These are phyloP conservation scores for Trichoderma asperellum DNA, from an alignment of 2,329 filamentous ascomycete species.

Conservation along the genomic window DNA sequence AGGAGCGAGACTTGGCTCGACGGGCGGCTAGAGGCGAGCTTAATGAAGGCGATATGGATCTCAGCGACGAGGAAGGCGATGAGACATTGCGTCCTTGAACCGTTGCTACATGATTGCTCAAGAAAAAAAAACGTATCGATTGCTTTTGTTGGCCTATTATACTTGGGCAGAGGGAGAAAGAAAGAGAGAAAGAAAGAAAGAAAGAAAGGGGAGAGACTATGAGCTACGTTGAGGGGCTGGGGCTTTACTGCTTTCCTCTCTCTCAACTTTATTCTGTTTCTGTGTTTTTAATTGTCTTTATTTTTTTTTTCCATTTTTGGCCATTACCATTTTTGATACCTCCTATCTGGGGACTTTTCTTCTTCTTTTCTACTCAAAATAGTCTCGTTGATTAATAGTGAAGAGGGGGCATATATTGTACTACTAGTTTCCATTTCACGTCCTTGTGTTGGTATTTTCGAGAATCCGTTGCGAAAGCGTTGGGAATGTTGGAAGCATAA, in stretches of 20 bases:
- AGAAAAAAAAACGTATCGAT: neutral
- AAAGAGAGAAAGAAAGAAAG: neutral
- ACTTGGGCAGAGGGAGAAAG: neutral
- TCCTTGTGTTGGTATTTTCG: conserved; percentile 21
- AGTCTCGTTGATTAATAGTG: conserved; percentile 19
- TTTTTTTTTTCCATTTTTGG: neutral
- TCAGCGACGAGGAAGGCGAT: conserved; percentile 43
- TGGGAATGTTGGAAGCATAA: conserved; percentile 26
- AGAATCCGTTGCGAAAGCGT: conserved; percentile 8
- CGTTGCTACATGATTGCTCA: neutral
- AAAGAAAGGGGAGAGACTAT: neutral
- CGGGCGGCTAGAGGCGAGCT: conserved; percentile 55
- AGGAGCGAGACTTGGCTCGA: conserved; percentile 57
- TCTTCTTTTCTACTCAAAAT: neutral
- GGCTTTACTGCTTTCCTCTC: neutral
- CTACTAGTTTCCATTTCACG: conserved; percentile 22
- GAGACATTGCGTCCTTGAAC: conserved; percentile 42
- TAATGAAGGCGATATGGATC: conserved; percentile 46
- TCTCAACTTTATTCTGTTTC: neutral
- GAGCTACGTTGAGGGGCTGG: conserved; percentile 9
- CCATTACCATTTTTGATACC: conserved; percentile 13
- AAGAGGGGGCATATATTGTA: conserved; percentile 20
- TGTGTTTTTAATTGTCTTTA: neutral
- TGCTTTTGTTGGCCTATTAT: neutral
- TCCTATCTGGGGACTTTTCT: conserved; percentile 11